Percentiles rank a stretch among this genome's conserved stretches.
phyloP scores from a whole-genome alignment of 208 protist genomes.

The Wallacemonas sp. region DNA sequence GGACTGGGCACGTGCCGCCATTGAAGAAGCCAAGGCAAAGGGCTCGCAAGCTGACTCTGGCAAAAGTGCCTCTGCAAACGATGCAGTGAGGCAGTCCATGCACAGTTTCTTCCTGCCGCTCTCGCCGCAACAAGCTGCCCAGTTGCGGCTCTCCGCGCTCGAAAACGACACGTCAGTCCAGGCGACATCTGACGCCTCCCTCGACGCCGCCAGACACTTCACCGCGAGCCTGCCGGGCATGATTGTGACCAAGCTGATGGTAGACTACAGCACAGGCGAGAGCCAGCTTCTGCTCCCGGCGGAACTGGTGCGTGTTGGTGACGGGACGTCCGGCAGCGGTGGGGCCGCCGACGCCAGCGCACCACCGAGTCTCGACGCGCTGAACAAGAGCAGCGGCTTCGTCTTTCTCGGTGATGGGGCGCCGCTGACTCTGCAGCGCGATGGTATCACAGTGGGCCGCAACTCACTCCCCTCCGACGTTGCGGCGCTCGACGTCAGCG shows the following conservation, averaged over 20 bases:
- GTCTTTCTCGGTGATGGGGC: constrained; percentile 5
- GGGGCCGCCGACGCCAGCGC: neutral
- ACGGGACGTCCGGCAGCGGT: neutral
- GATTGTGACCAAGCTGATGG: constrained; percentile 12
- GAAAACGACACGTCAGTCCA: neutral
- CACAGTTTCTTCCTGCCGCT: constrained; percentile 11
- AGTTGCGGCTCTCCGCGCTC: neutral
- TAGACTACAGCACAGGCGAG: neutral
- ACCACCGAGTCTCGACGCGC: neutral
- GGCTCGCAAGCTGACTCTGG: too few species aligned
- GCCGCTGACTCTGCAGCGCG: constrained; percentile 2
- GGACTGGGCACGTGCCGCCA: neutral
- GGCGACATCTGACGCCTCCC: neutral
- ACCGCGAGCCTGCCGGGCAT: neutral
- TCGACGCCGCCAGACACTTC: neutral
- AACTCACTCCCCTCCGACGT: neutral
- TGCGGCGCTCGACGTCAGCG: too few species aligned
- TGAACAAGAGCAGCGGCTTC: neutral
- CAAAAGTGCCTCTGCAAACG: too few species aligned
- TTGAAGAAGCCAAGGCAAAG: too few species aligned
- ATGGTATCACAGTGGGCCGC: constrained; percentile 2
- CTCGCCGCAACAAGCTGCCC: neutral
- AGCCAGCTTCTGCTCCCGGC: constrained; percentile 4
- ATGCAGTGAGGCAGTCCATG: neutral
- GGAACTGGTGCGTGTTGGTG: neutral